phyloP scores from a whole-genome alignment of 805 yeast species.

The Groenewaldozyma tartarivorans region DNA sequence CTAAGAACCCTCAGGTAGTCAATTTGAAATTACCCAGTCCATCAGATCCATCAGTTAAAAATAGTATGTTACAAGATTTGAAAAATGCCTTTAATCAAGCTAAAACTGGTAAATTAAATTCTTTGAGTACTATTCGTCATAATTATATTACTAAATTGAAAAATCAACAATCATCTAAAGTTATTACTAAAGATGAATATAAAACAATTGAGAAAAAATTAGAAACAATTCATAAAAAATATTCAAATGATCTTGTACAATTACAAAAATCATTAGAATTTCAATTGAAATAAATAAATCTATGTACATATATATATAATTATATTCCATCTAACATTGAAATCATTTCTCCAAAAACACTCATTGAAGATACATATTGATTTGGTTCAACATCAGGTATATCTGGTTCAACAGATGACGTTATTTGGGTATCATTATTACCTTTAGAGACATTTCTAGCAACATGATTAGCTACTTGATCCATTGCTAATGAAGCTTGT shows the following conservation, averaged over 20 bases:
- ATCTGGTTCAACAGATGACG: no score
- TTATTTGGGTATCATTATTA: no score
- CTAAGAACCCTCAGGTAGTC: slow-evolving; percentile 54
- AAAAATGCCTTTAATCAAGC: slow-evolving; percentile 38
- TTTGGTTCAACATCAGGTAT: no score
- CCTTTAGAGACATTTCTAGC: no score
- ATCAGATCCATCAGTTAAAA: not conserved
- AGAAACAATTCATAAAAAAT: slow-evolving; percentile 63
- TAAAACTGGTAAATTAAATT: slow-evolving; percentile 17
- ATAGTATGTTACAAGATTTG: slow-evolving; percentile 49
- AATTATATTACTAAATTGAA: slow-evolving; percentile 49
- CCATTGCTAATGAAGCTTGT: no score
- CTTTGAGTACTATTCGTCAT: slow-evolving; percentile 50
- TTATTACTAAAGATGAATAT: slow-evolving; percentile 32
- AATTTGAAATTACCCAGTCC: not conserved
- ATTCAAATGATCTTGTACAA: slow-evolving; percentile 21
- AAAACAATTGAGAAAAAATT: slow-evolving; percentile 47
- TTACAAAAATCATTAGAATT: not conserved
- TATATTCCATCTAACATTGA: no score
- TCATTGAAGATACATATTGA: no score
- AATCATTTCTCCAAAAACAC: no score
- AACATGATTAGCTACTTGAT: no score
- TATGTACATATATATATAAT: slow-evolving; percentile 3
- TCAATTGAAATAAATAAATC: not conserved
- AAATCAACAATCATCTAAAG: slow-evolving; percentile 41